Base-by-base conservation (phyloP, 2,329 filamentous ascomycete genomes). In the Apiospora arundinis region DNA sequence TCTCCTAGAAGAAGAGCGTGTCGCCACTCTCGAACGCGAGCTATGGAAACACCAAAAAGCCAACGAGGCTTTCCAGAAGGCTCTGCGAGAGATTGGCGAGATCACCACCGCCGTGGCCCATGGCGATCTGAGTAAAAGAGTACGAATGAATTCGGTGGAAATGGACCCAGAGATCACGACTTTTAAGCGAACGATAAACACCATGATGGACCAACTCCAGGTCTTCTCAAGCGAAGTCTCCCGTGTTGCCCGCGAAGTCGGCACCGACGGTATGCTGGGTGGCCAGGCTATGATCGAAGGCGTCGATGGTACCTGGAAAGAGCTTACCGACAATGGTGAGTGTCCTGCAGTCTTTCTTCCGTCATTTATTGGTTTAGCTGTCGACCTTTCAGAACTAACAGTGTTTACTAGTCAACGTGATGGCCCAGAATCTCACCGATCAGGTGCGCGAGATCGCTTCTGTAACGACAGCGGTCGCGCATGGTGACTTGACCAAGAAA, bases 131-230 rank as follows among this genome's bases (percentile, higher is more conserved):
- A 97, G 95, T 81, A 98, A 97, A 87, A 97, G 97, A 84, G 95
- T 98, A 74, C 91, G 95, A 78, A 97, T 98, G 81, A 96, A 98
- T 80, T 93, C 93, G 4, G 92, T 97, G 75, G 95, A 98, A 85
- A 96, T 98, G 92, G 95, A 98, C 86, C 95, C 95, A 40, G 95
- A 98, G 87, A 98, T 98, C 79, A 96, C 95, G 40, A 95, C 94
- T 12, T 98, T 98, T 87, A 98, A 98, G 85, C 92, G 94, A 78
- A 98, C 95, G 73, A 98, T 98, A 85, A 98, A 98, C 82, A 97
- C 93, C 76, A 98, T 98, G 95, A 97, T 98, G 90, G 95, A 98
- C 80, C 95, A 98, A 82, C 88, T 98, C 72, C 95, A 98, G 81
- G 93, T 97, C 72, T 98, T 98, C 82, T 95, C 95, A 75, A 97